A percentile compares a stretch with the other conserved stretches of the same genome.
These are phyloP conservation scores for Phytophthora ramorum DNA, from an alignment of 352 stramenopile species.

Conservation along the genomic window DNA sequence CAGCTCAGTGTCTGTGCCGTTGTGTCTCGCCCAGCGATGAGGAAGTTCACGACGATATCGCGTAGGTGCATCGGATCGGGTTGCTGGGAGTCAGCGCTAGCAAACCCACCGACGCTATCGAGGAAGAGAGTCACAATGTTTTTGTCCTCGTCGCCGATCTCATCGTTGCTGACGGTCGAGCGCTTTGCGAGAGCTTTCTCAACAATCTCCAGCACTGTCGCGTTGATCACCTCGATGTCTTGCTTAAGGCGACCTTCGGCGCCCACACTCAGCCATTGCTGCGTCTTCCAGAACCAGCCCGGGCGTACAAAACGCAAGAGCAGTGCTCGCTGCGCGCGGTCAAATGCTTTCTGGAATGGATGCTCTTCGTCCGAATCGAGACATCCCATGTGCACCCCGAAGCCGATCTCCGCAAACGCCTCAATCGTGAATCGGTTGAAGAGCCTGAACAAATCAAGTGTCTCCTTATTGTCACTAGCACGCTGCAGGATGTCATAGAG, in stretches of 20 bases:
- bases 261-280: slow-evolving; percentile 40
- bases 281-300: slow-evolving; percentile 49
- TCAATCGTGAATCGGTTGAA: slow-evolving; percentile 71
- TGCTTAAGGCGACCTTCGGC: slow-evolving; percentile 38
- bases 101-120: slow-evolving; percentile 14
- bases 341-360: slow-evolving; percentile 60
- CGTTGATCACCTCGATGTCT: slow-evolving; percentile 43
- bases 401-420: slow-evolving; percentile 69
- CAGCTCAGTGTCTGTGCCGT: slow-evolving; percentile 74
- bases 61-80: slow-evolving; percentile 50
- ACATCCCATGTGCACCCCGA: slow-evolving; percentile 53
- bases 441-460: slow-evolving; percentile 45
- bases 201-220: slow-evolving; percentile 49
- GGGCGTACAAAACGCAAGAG: slow-evolving; percentile 44
- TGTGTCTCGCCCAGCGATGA: slow-evolving; percentile 81
- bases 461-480: not conserved
- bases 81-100: slow-evolving; percentile 17
- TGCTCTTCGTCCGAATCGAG: slow-evolving; percentile 45
- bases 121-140: slow-evolving; percentile 38
- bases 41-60: slow-evolving; percentile 81
- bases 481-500: slow-evolving; percentile 32
- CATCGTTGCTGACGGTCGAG: not conserved
- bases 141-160: not conserved
- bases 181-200: slow-evolving; percentile 34
- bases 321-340: slow-evolving; percentile 40